Base-by-base conservation (phyloP, 1,139 yeast genomes). In the Geotrichum phurueaensis region DNA sequence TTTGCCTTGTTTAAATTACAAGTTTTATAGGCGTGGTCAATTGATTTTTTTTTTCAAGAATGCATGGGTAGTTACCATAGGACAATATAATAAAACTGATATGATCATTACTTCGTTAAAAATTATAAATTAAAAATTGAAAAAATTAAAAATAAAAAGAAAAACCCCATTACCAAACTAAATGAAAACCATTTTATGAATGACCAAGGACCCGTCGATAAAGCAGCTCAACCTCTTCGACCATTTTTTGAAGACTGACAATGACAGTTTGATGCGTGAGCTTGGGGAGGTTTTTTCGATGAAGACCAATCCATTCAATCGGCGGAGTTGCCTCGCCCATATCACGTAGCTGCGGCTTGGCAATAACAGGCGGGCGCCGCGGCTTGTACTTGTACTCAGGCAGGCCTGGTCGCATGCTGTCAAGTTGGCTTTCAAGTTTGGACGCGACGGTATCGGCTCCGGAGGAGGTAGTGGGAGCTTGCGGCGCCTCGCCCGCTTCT, bases 261-360 rank as follows among this genome's bases (percentile, higher is more conserved):
- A 91, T 87, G 0, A 86, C 84, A 63, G 83, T 76, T 71, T 89
- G 94, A 70, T 94, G 97, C 0, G 96, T 87, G 60, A 89, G 80
- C 56, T 87, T 85, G 0, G 99, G 99, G 66, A 94, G 84, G 66
- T 85, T 84, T 67, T 86, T 83, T 66, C 98, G 79, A 71, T 94
- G 95, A 39, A 94, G 79, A 0, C 99, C 99, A 76, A 94, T 88
- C 99, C 99, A 94, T 72, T 94, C 98, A 64, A 94, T 76, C 1
- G 99, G 98, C 1, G 99, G 99, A 0, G 99, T 94, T 0, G 97
- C 98, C 74, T 88, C 94, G 36, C 98, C 98, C 69, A 94, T 79
- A 70, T 94, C 98, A 68, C 85, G 84, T 67, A 94, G 78, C 68
- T 87, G 95, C 1, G 98, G 98, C 27, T 94, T 89, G 64, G 89